A percentile compares a stretch with the other conserved stretches of the same genome.
Conservation (phyloP, 2,329 filamentous ascomycete species). For the Cytospora schulzeri region DNA sequence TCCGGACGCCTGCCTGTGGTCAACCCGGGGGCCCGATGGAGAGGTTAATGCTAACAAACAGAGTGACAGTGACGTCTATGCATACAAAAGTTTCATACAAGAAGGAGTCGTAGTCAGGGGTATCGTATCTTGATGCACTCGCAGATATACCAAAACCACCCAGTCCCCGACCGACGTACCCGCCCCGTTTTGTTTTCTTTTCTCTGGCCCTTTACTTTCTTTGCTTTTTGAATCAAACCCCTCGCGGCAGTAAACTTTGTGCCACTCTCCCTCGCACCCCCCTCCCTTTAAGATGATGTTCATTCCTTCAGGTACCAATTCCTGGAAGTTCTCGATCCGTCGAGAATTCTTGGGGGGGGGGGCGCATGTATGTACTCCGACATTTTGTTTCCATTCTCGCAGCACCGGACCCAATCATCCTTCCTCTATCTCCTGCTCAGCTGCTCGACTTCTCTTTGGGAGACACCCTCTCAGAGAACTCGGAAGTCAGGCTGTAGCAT, state of each 20-base stretch:
- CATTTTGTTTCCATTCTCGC: neutral
- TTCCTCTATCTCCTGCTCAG: neutral
- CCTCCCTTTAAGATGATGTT: neutral
- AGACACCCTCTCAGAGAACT: neutral
- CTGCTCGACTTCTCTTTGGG: neutral
- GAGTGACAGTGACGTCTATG: neutral
- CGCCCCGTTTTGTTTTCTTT: neutral
- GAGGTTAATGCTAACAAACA: neutral
- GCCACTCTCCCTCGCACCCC: neutral
- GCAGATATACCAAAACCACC: neutral
- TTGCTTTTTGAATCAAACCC: neutral
- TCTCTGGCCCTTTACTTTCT: neutral
- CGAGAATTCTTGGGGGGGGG: neutral
- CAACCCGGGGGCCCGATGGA: neutral
- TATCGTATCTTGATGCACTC: conserved; percentile 1
- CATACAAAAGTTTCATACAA: neutral
- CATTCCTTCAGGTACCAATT: neutral
- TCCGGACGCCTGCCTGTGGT: neutral
- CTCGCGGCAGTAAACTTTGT: neutral
- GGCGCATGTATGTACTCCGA: neutral
- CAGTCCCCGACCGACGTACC: neutral
- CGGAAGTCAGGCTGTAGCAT: neutral
- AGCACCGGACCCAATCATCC: neutral
- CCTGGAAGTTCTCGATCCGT: neutral
- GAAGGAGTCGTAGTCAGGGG: neutral